Percentiles rank a stretch among this genome's conserved stretches.
phyloP scores from a whole-genome alignment of 1,139 yeast species.

The Diutina neorugosa region DNA sequence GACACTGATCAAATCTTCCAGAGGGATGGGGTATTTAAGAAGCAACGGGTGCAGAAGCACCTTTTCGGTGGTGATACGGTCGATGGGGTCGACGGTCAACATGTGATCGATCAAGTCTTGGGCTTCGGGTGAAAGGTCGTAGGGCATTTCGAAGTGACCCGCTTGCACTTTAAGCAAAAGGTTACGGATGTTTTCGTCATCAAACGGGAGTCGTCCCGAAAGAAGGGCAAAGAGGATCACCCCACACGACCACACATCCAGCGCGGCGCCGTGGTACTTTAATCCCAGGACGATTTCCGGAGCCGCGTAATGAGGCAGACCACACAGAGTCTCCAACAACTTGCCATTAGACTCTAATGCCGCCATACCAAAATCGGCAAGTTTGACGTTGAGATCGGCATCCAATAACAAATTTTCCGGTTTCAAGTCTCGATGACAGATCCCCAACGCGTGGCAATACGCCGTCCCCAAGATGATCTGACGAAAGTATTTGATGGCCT shows the following conservation, averaged over 20 bases:
- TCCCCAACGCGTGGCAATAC: slow-evolving; percentile 73
- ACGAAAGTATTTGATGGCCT: slow-evolving; percentile 64
- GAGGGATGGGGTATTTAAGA: slow-evolving; percentile 44
- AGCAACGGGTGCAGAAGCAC: slow-evolving; percentile 71
- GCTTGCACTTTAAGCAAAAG: slow-evolving; percentile 62
- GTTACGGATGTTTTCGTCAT: slow-evolving; percentile 66
- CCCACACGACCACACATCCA: slow-evolving; percentile 84
- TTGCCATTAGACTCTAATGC: slow-evolving; percentile 66
- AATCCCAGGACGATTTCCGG: slow-evolving; percentile 76
- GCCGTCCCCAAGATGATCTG: slow-evolving; percentile 70
- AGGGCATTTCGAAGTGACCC: slow-evolving; percentile 65
- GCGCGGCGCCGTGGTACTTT: slow-evolving; percentile 70
- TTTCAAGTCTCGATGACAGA: slow-evolving; percentile 72
- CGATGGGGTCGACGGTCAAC: slow-evolving; percentile 67
- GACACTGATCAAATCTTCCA: slow-evolving; percentile 37
- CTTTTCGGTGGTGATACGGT: slow-evolving; percentile 43
- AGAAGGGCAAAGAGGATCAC: slow-evolving; percentile 65
- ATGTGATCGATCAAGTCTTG: slow-evolving; percentile 58
- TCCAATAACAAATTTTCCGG: slow-evolving; percentile 68
- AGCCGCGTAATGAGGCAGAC: slow-evolving; percentile 81
- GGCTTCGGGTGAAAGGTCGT: slow-evolving; percentile 52
- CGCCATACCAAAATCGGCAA: slow-evolving; percentile 86
- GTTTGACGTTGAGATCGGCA: slow-evolving; percentile 53
- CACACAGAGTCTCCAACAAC: slow-evolving; percentile 68
- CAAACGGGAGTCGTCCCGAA: slow-evolving; percentile 74